Percentiles rank a stretch among this genome's conserved stretches.
These are phyloP conservation scores for Sugiyamaella smithiae DNA, from an alignment of 805 yeast genomes.

Conservation along the genomic window DNA sequence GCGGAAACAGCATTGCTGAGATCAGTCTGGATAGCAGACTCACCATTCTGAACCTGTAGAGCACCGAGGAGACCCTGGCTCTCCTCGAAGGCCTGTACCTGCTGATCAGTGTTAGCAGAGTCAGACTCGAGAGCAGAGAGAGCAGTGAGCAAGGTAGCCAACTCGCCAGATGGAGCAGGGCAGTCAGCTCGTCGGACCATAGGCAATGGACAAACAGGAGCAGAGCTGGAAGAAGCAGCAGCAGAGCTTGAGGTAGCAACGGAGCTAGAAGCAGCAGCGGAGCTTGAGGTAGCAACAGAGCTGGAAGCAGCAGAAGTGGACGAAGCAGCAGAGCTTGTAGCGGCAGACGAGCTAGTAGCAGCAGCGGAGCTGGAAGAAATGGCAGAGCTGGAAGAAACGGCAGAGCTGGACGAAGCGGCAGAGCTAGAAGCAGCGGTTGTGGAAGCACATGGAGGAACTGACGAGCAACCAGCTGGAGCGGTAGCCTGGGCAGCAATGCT, in stretches of 20 bases:
- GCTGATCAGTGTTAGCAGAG: slow-evolving; percentile 4
- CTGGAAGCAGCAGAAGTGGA: background rate
- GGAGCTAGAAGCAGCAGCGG: background rate
- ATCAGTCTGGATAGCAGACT: slow-evolving; percentile 23
- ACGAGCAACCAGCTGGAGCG: background rate
- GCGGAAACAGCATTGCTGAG: slow-evolving; percentile 17
- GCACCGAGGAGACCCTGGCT: slow-evolving; percentile 6
- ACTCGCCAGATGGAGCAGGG: background rate
- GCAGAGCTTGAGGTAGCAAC: background rate
- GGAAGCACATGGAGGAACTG: background rate
- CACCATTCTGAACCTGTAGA: slow-evolving; percentile 18
- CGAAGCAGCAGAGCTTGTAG: background rate
- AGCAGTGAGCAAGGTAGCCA: slow-evolving; percentile 9
- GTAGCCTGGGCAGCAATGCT: background rate
- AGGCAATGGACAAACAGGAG: background rate
- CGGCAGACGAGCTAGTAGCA: slow-evolving; percentile 6
- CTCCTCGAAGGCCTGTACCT: background rate
- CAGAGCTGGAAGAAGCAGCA: slow-evolving; percentile 3
- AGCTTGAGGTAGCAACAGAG: background rate
- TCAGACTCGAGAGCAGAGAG: slow-evolving; percentile 15
- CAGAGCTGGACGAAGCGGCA: background rate
- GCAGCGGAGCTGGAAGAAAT: slow-evolving; percentile 3
- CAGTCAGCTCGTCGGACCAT: background rate
- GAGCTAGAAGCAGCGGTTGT: background rate
- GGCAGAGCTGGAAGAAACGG: slow-evolving; percentile 6